These are phyloP conservation scores for Lepiota brunneoincarnata DNA, from an alignment of 768 basidiomycete genomes.

Conservation along the genomic window DNA sequence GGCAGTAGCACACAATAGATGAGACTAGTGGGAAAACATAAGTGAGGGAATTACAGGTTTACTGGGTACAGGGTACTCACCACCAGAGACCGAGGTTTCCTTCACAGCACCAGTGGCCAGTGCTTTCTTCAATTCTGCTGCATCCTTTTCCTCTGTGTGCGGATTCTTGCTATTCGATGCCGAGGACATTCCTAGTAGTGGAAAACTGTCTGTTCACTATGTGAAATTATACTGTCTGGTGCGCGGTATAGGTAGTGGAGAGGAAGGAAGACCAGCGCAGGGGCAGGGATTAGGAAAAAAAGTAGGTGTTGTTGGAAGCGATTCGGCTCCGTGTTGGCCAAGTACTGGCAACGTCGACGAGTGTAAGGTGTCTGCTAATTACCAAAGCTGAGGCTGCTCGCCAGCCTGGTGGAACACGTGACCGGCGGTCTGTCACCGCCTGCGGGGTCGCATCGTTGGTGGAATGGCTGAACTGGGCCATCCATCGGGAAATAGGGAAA, in stretches of 20 bases:
- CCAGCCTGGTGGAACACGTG: no score
- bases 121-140: conserved; percentile 52
- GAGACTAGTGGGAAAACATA: conserved; percentile 50
- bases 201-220: neutral
- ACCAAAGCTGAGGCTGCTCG: no score
- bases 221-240: neutral
- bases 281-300: no score
- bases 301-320: no score
- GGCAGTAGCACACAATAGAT: conserved; percentile 85
- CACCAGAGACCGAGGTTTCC: conserved; percentile 25
- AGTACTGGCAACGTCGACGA: neutral
- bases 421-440: no score
- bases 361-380: neutral
- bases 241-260: neutral
- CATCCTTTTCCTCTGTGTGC: conserved; percentile 24
- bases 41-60: neutral
- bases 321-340: no score
- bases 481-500: neutral
- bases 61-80: conserved; percentile 18
- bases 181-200: neutral
- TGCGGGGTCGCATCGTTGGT: no score
- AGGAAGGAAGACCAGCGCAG: neutral
- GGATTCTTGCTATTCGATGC: conserved; percentile 16
- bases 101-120: conserved; percentile 25
- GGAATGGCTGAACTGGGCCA: neutral